Percentiles rank a stretch among this genome's conserved stretches.
Conservation (phyloP, 2,329 filamentous ascomycete genomes). For the Cladosporium sp. region DNA sequence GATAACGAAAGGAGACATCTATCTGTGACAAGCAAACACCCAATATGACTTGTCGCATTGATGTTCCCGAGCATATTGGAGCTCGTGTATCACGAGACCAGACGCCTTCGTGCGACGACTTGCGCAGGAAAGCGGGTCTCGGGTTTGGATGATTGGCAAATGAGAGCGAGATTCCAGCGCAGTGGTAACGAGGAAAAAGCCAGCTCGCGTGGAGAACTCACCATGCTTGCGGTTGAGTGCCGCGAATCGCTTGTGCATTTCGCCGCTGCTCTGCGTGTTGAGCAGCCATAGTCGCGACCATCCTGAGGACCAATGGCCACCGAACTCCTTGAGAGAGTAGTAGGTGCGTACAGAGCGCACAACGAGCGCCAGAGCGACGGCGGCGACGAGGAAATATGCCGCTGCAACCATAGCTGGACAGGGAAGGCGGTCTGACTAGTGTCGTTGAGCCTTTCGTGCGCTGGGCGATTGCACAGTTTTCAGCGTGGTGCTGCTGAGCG, state of each 20-base stretch:
- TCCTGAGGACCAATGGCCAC: slow-evolving; percentile 42
- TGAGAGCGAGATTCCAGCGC: slow-evolving; percentile 12
- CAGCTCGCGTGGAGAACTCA: slow-evolving; percentile 29
- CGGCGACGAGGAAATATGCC: slow-evolving; percentile 29
- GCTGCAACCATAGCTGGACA: slow-evolving; percentile 29
- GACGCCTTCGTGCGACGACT: slow-evolving; percentile 5
- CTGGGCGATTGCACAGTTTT: slow-evolving; percentile 14
- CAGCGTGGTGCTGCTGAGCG: slow-evolving; percentile 10
- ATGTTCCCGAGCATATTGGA: not conserved
- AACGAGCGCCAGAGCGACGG: slow-evolving; percentile 30
- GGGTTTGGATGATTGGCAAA: not conserved
- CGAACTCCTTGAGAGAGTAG: slow-evolving; percentile 38
- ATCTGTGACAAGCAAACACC: slow-evolving; percentile 2
- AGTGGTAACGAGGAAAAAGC: slow-evolving; percentile 18
- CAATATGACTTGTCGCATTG: not conserved
- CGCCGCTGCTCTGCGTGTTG: slow-evolving; percentile 39
- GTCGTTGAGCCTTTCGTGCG: slow-evolving; percentile 4
- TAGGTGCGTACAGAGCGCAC: slow-evolving; percentile 36
- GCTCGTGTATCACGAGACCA: slow-evolving; percentile 1
- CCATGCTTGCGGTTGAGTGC: slow-evolving; percentile 42
- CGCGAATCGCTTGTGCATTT: slow-evolving; percentile 43
- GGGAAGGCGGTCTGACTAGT: slow-evolving; percentile 16
- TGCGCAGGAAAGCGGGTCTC: slow-evolving; percentile 4
- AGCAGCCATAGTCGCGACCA: slow-evolving; percentile 45
- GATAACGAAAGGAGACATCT: not conserved